Evolutionary conservation across 495 filamentous ascomycete species (phyloP).

Genomic region (Talaromyces nanjingensis): DNA sequence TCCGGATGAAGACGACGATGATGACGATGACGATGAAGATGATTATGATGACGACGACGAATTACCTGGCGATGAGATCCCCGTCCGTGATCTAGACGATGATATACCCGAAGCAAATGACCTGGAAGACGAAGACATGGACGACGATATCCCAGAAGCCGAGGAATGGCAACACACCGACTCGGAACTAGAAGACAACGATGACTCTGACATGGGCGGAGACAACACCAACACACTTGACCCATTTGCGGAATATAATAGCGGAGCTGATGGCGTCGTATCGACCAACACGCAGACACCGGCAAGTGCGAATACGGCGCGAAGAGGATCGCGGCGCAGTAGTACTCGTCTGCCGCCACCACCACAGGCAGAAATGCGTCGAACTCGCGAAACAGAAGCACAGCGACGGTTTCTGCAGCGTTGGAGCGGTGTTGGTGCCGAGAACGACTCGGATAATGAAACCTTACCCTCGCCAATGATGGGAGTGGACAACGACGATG

Average conservation of each 20-base stretch:
- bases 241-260: constrained; percentile 23
- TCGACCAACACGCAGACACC: constrained; percentile 1
- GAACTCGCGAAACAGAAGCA: constrained; percentile 30
- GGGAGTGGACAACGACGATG: constrained; percentile 22
- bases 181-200: constrained; percentile 63
- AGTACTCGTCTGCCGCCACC: constrained; percentile 8
- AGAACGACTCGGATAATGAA: constrained; percentile 16
- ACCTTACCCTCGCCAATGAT: constrained; percentile 35
- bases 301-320: background rate
- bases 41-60: constrained; percentile 17
- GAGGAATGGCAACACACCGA: constrained; percentile 68
- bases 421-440: constrained; percentile 35
- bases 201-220: constrained; percentile 20
- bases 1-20: constrained; percentile 33
- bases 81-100: constrained; percentile 30
- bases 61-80: background rate
- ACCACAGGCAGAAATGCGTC: constrained; percentile 16
- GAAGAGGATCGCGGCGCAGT: background rate
- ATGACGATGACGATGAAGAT: constrained; percentile 11
- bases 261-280: constrained; percentile 8
- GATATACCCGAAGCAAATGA: constrained; percentile 32
- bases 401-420: constrained; percentile 38
- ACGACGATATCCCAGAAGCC: constrained; percentile 22
- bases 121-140: constrained; percentile 11
- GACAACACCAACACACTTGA: constrained; percentile 23